Evolutionary conservation across 768 basidiomycete species (phyloP).

Genomic region (Boletus vinaceobasis): DNA sequence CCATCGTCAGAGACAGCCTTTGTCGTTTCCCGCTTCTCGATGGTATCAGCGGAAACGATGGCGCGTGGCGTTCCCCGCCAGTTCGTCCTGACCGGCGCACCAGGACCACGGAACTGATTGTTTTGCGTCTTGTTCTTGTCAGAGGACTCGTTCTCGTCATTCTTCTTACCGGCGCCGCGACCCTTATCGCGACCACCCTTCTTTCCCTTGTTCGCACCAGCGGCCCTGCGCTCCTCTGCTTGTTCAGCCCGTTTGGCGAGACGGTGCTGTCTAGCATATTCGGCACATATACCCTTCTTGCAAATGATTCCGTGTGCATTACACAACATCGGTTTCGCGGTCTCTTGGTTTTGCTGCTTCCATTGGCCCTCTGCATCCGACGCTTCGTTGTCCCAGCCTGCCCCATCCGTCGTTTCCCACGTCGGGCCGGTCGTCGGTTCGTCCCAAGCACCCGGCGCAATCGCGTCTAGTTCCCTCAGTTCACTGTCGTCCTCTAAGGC

Average conservation of each 20-base stretch:
- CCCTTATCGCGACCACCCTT: conserved; percentile 16
- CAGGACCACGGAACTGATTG: conserved; percentile 27
- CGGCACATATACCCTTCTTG: conserved; percentile 36
- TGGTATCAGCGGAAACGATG: conserved; percentile 23
- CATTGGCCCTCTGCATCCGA: conserved; percentile 25
- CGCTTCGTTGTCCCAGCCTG: conserved; percentile 15
- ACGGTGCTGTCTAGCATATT: conserved; percentile 30
- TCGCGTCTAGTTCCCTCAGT: conserved; percentile 20
- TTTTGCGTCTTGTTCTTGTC: conserved; percentile 2
- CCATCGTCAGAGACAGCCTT: conserved; percentile 6
- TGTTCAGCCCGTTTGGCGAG: conserved; percentile 14
- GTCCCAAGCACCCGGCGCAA: conserved; percentile 25
- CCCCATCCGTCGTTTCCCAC: background rate
- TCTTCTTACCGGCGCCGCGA: conserved; percentile 8
- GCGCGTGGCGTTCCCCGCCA: conserved; percentile 29
- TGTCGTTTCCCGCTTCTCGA: conserved; percentile 23
- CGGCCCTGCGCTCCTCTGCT: conserved; percentile 15
- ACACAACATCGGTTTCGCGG: conserved; percentile 20
- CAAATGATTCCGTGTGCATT: conserved; percentile 34
- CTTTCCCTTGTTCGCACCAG: conserved; percentile 18
- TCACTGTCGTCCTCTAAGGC: conserved; percentile 8
- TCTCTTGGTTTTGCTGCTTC: conserved; percentile 11
- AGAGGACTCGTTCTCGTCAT: background rate
- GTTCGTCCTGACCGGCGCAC: conserved; percentile 30
- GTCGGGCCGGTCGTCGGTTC: background rate